Base-by-base conservation (phyloP, 768 basidiomycete species). In the Aureoboletus auriporus region DNA sequence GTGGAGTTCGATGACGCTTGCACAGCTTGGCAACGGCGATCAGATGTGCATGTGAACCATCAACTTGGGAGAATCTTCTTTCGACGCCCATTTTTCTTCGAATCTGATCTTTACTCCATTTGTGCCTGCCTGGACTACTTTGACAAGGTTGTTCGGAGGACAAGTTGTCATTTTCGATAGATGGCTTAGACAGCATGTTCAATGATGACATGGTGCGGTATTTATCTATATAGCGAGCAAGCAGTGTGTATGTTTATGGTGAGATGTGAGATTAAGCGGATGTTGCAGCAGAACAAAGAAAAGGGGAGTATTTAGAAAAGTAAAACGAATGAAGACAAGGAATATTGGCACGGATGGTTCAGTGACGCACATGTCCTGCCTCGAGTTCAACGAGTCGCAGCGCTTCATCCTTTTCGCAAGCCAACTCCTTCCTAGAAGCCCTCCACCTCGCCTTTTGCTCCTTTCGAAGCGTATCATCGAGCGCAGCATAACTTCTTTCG, bases 381-480 rank as follows among this genome's bases (percentile, higher is more conserved):
- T 55, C 51, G 7, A 52, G 37, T 34, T 62, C 56, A 11, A 45
- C 2, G 33, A 53, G 37, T 33, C 39, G 50, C 41, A 50, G 26
- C 40, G 38, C 38, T 10, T 51, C 45, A 6, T 50, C 34, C 13
- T 30, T 35, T 31, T 40, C 53, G 13, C n/a, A 8, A 27, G 39
- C 44, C 5, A 37, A 10, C 5, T 60, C 52, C 28, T 52, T 64
- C 38, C 51, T 58, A 2, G 53, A 58, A 30, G 54, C 56, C 47
- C 49, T 59, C 61, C 68, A 56, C 60, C 56, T 62, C 45, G 69
- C 62, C 53, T 69, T 68, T 43, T 70, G 70, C 17, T 63, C 61
- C 44, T 65, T 67, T 55, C 75, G 71, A 39, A 80, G 49, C 10
- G 65, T 66, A n/a, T 69, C 63, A 9, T 42, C 64, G 44, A 56